Percentiles rank a stretch among this genome's conserved stretches.
phyloP scores from a whole-genome alignment of 2,329 filamentous ascomycete genomes.

The Blastomyces parvus region DNA sequence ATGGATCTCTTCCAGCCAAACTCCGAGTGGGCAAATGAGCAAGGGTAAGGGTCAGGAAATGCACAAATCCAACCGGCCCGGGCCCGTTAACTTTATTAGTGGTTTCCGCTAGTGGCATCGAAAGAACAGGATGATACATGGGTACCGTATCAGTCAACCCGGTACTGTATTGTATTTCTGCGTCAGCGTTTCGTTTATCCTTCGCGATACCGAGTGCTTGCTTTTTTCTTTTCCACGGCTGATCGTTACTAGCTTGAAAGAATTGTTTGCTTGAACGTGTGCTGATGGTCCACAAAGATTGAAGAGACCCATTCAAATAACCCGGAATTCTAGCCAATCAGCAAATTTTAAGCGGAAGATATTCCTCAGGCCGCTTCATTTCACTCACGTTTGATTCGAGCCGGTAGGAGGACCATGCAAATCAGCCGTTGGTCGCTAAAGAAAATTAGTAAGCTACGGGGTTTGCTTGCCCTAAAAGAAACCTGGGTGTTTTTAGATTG shows the following conservation, averaged over 20 bases:
- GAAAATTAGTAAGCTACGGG: background rate
- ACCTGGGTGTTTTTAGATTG: background rate
- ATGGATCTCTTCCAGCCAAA: constrained; percentile 5
- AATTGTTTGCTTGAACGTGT: background rate
- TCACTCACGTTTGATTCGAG: background rate
- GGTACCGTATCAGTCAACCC: background rate
- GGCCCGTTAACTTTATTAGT: constrained; percentile 6
- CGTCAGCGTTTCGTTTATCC: background rate
- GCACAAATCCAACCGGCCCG: constrained; percentile 8
- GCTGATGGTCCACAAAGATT: background rate
- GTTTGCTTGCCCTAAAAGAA: background rate
- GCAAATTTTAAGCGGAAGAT: background rate
- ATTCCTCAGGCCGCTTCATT: background rate
- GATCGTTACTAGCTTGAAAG: background rate
- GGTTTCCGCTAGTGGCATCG: background rate
- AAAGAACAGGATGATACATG: background rate
- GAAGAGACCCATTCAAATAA: background rate
- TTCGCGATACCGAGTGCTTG: background rate
- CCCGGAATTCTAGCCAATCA: background rate
- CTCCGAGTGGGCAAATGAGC: constrained; percentile 5
- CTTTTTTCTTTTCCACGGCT: background rate
- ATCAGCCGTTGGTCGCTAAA: background rate
- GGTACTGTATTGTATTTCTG: background rate
- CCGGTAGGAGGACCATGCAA: background rate
- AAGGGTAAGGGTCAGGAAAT: constrained; percentile 2